phyloP scores from a whole-genome alignment of 345 rosid species.

The Garcia nutans region DNA sequence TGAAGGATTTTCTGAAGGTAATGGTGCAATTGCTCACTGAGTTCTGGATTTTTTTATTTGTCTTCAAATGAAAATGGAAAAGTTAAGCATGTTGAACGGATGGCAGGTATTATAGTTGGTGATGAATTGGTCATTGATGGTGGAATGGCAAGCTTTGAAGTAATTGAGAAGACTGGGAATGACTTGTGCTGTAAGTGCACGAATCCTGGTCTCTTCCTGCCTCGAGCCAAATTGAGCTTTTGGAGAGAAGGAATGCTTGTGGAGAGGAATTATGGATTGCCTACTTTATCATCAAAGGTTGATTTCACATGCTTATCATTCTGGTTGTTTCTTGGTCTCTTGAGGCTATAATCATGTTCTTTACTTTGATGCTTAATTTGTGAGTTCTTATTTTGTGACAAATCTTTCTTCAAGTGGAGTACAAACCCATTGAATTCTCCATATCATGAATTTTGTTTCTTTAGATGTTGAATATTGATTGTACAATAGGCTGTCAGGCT shows the following conservation, averaged over 20 bases:
- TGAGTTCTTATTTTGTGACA: too few species aligned
- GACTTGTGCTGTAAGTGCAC: conserved; percentile 62
- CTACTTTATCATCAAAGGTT: conserved; percentile 66
- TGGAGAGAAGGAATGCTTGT: conserved; percentile 61
- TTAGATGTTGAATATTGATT: neutral
- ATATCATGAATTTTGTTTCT: neutral
- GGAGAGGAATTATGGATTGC: conserved; percentile 28
- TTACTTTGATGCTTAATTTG: neutral
- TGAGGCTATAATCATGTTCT: neutral
- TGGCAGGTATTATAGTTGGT: conserved; percentile 60
- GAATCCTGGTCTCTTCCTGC: conserved; percentile 62
- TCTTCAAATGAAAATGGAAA: conserved; percentile 1
- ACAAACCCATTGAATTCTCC: neutral
- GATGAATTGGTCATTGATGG: conserved; percentile 70
- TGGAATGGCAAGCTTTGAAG: conserved; percentile 74
- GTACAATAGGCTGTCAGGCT: too few species aligned
- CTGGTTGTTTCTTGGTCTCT: neutral
- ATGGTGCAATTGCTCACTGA: neutral
- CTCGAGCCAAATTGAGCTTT: conserved; percentile 68
- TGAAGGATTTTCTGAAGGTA: conserved; percentile 69
- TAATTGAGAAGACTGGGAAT: conserved; percentile 52
- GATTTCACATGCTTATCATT: neutral
- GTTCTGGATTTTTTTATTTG: neutral
- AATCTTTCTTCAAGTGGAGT: neutral
- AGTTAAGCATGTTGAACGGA: neutral